Percentiles rank a stretch among this genome's conserved stretches.
These are phyloP conservation scores for Paramecium pentaurelia DNA, from an alignment of 73 alveolate genomes.

Conservation along the genomic window DNA sequence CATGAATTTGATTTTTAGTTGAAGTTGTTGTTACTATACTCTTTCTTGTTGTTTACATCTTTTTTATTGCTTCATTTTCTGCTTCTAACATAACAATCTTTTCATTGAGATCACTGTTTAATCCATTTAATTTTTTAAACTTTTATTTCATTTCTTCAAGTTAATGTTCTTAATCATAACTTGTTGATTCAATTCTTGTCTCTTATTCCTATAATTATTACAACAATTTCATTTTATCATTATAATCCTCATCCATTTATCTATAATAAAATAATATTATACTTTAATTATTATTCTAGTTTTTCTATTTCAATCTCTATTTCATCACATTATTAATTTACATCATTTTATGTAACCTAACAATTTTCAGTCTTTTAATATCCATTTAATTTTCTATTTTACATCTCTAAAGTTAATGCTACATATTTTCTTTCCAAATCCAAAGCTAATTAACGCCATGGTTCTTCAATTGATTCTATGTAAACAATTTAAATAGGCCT, in stretches of 20 bases:
- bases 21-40: neutral
- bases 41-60: neutral
- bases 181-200: neutral
- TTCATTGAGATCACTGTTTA: neutral
- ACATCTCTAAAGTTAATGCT: neutral
- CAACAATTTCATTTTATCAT: neutral
- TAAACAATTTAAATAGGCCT: neutral
- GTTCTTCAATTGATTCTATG: neutral
- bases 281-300: neutral
- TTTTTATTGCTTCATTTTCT: neutral
- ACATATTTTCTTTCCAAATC: conserved; percentile 25
- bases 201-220: neutral
- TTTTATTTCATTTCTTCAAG: neutral
- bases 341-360: neutral
- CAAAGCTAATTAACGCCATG: neutral
- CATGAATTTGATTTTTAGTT: neutral
- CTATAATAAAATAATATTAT: neutral
- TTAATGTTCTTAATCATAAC: neutral
- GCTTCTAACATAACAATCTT: neutral
- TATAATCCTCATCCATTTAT: neutral
- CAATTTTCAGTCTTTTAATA: neutral
- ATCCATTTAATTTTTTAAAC: neutral
- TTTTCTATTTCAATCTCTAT: neutral
- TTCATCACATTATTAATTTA: neutral
- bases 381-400: neutral